Evolutionary conservation across 805 yeast species (phyloP).

Genomic region (Teunomyces tritomae): DNA sequence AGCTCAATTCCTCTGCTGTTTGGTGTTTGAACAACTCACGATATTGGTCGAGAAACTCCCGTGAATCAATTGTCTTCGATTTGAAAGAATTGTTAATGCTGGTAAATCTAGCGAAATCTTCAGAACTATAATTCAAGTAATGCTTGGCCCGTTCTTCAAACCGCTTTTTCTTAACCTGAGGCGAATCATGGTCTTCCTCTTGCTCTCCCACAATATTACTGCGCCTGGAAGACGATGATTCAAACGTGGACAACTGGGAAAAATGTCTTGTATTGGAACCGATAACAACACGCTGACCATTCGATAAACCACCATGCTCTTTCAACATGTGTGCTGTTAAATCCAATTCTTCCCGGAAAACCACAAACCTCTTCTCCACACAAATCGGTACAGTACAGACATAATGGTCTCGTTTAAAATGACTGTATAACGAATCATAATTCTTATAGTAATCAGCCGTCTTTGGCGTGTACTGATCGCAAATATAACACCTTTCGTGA

Average conservation of each 20-base stretch:
- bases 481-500: conserved; percentile 88
- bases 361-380: conserved; percentile 87
- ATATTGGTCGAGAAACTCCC: conserved; percentile 48
- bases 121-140: conserved; percentile 56
- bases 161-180: conserved; percentile 54
- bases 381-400: conserved; percentile 76
- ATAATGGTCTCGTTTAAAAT: conserved; percentile 72
- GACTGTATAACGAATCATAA: conserved; percentile 71
- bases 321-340: conserved; percentile 82
- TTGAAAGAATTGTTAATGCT: conserved; percentile 48
- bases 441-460: conserved; percentile 61
- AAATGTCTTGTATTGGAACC: conserved; percentile 41
- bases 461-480: conserved; percentile 72
- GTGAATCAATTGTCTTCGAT: conserved; percentile 45
- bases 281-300: conserved; percentile 40
- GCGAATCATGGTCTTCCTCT: conserved; percentile 36
- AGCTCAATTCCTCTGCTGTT: conserved; percentile 47
- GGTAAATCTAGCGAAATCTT: conserved; percentile 48
- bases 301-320: conserved; percentile 65
- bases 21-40: conserved; percentile 42
- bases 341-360: conserved; percentile 82
- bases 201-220: conserved; percentile 16
- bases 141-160: conserved; percentile 84
- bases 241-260: conserved; percentile 64
- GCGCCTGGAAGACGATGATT: conserved; percentile 16